Evolutionary conservation across 169 alveolate genomes (phyloP), one percentile per base, ranked within the genome.

Genomic region (Miamiensis avidus): DNA sequence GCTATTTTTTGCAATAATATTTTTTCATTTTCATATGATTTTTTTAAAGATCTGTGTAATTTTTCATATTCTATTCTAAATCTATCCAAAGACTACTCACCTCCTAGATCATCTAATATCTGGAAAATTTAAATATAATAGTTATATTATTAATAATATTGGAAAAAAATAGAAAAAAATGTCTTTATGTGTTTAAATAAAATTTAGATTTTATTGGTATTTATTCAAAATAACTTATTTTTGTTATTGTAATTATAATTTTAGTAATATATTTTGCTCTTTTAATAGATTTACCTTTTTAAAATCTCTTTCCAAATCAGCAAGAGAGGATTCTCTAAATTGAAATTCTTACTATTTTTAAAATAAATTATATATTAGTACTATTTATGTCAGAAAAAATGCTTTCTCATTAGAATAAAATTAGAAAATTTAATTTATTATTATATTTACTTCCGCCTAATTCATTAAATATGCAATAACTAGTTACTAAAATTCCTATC

Each of bases 1-100:
- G 91, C 77, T 76, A 96, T 91, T 92, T 89, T 92, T 82, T 91
- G 92, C 81, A 94, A 91, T 76, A 94, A 89, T 64, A 91, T 86
- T 83, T 92, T 89, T 85, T 96, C 98, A 65, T 91, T 89, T 74
- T 94, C 97, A 78, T 94, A 96, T 0, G 97, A 91, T 31, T 90
- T 89, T 87, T 91, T 93, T 25, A 96, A 93, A 6, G 96, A 95
- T 84, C 95, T 83, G 86, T 96, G 96, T 30, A 96, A 91, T 88
- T 93, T 96, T 87, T 94, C 97, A 77, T 96, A 96, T 75, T 95
- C 98, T 75, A 78, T 85, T 49, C 97, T 91, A 91, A 96, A 94
- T 89, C 92, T 93, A 86, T 94, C 98, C 49, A 96, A 81, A 33
- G 94, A 88, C 78, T 92, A 91, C 75, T 94, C 96, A 25, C 95